Evolutionary conservation across 345 rosid genomes (phyloP), one percentile per base, ranked within the genome.

Genomic region (Pelargonium nanum): DNA sequence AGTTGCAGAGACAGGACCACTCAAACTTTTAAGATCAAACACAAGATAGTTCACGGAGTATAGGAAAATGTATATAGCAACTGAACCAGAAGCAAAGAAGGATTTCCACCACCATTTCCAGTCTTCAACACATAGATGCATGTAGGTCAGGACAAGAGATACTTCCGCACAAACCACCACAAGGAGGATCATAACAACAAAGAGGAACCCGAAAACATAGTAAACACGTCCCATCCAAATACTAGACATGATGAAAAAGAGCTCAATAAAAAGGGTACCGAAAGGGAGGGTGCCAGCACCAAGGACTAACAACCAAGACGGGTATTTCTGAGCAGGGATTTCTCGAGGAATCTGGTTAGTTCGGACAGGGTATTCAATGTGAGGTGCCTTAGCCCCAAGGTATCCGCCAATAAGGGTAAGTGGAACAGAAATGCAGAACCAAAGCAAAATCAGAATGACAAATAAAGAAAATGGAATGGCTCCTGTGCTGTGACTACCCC

Each of bases 31-130:
- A 1, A 85, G 85, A 65, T 82, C 91, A 23, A 85, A 85, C 51
- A 85, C 72, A 12, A 85, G 84, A 63, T 85, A 85, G 57, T 85
- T 85, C 6, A 82, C 62, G 65, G 91, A 80, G 73, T 85, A 85
- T 51, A 77, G 52, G 82, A 85, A 85, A 64, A 85, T 78, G 78
- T 85, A 85, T 57, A 82, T 71, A 8, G 91, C 85, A 30, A 85
- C 91, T 1, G 91, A 85, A 63, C 91, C 91, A 0, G 91, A 85
- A 8, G 91, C 91, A 71, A 82, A 82, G 77, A 85, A 85, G 5
- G 91, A 78, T 50, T 85, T 85, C 91, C 91, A 85, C 91, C 91
- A 85, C 91, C 91, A 85, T 60, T 75, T 80, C 77, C 84, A 85
- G 67, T 85, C 91, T 67, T 85, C 91, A 7, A 85, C 85, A n/a